Conservation (phyloP, 2,329 filamentous ascomycete genomes). For the Colletotrichum viniferum region DNA sequence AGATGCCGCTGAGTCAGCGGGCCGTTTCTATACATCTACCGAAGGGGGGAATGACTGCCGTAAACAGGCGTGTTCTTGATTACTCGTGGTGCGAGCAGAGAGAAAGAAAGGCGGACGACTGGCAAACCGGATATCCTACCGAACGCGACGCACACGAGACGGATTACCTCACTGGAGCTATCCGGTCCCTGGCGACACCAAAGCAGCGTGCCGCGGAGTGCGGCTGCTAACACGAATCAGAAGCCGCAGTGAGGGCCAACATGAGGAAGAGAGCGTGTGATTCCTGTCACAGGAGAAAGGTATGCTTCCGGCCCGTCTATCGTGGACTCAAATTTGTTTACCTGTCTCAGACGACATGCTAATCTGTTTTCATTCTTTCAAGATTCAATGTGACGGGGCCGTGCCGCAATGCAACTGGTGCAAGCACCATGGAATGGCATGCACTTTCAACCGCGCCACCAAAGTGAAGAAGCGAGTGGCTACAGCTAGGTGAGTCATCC, state of each 20-base stretch:
- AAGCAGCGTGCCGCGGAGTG: background rate
- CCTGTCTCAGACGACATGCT: background rate
- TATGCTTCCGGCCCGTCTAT: slow-evolving; percentile 24
- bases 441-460: slow-evolving; percentile 42
- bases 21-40: slow-evolving; percentile 4
- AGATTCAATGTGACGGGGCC: slow-evolving; percentile 56
- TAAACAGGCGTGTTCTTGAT: background rate
- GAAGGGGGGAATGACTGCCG: background rate
- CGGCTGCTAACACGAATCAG: background rate
- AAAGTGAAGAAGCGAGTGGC: slow-evolving; percentile 14
- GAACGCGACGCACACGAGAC: background rate
- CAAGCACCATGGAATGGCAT: slow-evolving; percentile 48
- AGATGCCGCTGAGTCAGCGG: slow-evolving; percentile 9
- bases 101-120: background rate
- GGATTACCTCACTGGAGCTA: background rate
- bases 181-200: background rate
- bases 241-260: background rate
- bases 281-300: slow-evolving; percentile 54
- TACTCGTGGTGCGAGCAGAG: background rate
- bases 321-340: background rate
- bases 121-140: background rate
- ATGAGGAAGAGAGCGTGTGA: slow-evolving; percentile 47
- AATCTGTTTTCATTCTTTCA: background rate
- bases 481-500: slow-evolving; percentile 4
- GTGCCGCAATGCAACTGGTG: slow-evolving; percentile 54